Evolutionary conservation across 2,329 filamentous ascomycete species (phyloP).

Genomic region (Paecilomyces niveus): DNA sequence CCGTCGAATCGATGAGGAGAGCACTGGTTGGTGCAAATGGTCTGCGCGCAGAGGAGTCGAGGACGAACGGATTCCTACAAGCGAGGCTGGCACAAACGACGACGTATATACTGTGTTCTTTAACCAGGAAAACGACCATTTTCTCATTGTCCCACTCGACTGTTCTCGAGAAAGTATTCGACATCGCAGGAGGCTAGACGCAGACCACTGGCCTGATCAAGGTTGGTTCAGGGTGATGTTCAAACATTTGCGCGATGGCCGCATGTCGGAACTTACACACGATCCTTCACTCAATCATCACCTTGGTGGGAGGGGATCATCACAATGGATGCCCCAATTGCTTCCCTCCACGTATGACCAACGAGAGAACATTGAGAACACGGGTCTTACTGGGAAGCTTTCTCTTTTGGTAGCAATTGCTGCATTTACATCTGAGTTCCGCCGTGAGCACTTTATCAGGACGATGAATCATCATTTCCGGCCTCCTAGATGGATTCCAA

Average conservation of each 20-base stretch:
- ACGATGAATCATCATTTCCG: slow-evolving; percentile 1
- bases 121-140: slow-evolving; percentile 3
- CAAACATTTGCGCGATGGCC: not conserved
- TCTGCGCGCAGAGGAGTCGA: not conserved
- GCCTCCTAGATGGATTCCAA: slow-evolving; percentile 1
- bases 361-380: not conserved
- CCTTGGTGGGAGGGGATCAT: not conserved
- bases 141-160: slow-evolving; percentile 1
- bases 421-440: slow-evolving; percentile 5
- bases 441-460: not conserved
- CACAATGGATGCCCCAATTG: slow-evolving; percentile 4
- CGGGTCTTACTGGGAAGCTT: slow-evolving; percentile 3
- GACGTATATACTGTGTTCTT: slow-evolving; percentile 5
- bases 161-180: not conserved
- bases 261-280: slow-evolving; percentile 1
- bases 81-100: not conserved
- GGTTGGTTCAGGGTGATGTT: slow-evolving; percentile 2
- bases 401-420: slow-evolving; percentile 3
- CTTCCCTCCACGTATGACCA: slow-evolving; percentile 4
- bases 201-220: not conserved
- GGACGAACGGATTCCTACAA: not conserved
- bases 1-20: not conserved
- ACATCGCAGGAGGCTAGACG: not conserved
- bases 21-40: slow-evolving; percentile 5
- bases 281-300: not conserved